phyloP scores from a whole-genome alignment of 495 filamentous ascomycete species.

The Copromyces sp. region DNA sequence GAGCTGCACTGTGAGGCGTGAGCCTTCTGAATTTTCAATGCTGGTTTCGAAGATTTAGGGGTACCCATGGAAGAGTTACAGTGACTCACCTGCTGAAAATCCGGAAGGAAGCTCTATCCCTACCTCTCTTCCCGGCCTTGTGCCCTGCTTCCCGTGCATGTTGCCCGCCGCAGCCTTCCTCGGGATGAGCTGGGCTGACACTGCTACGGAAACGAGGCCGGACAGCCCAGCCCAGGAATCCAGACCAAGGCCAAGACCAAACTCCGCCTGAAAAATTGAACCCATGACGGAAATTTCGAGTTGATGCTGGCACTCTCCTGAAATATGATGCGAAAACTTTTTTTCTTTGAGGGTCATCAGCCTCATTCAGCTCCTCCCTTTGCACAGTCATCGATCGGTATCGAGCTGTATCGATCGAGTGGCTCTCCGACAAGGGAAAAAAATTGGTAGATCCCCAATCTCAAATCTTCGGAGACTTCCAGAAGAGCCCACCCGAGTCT shows the following conservation, averaged over 20 bases:
- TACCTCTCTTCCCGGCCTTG: not conserved
- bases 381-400: not conserved
- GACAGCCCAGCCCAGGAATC: not conserved
- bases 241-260: not conserved
- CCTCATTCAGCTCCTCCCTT: not conserved
- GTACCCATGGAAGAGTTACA: not conserved
- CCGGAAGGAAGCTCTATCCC: not conserved
- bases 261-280: not conserved
- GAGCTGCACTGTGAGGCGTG: not conserved
- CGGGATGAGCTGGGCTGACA: not conserved
- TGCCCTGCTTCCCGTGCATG: not conserved
- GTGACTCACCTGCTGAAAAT: not conserved
- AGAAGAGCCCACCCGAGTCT: not conserved
- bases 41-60: not conserved
- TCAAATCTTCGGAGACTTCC: not conserved
- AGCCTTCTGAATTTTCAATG: not conserved
- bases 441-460: not conserved
- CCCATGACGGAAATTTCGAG: not conserved
- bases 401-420: not conserved
- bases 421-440: not conserved
- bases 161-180: not conserved
- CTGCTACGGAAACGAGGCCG: not conserved
- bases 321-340: not conserved
- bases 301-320: not conserved
- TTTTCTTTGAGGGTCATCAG: not conserved